Base-by-base conservation (phyloP, 2,329 filamentous ascomycete species). In the Exophiala lecanii-corni region DNA sequence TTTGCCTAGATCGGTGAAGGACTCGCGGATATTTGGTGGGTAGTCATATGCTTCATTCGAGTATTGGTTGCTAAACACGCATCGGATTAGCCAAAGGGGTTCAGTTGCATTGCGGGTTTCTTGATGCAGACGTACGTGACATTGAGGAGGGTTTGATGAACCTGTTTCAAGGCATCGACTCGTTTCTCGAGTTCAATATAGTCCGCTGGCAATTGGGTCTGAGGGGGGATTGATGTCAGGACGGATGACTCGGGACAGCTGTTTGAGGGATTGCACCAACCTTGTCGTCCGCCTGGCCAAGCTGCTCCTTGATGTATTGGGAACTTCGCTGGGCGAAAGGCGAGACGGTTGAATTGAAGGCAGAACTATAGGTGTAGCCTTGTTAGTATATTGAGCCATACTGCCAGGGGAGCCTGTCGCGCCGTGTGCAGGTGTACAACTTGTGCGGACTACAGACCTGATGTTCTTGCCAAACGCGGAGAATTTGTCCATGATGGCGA, bases 101-200 rank as follows among this genome's bases (percentile, higher is more conserved):
- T 43, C 41, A 33, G 34, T 21, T 13, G 23, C n/a, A n/a, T n/a
- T n/a, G n/a, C n/a, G n/a, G n/a, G n/a, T n/a, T n/a, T n/a, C n/a
- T n/a, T n/a, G n/a, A n/a, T n/a, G 39, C 12, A 33, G 36, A 25
- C 40, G 30, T 74, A 94, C 86, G 92, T 98, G 63, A 97, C 92
- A 57, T 88, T 81, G 52, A 98, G 81, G 75, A 98, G 86, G 75
- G 94, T 95, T 72, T 94, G 88, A 69, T 98, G 92, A 47, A 94
- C 92, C 63, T 86, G 82, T 76, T 95, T 97, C 63, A 98, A 75
- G 47, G 92, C 92, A 79, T 98, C 92, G 60, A 97, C 89, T 55
- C 91, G 84, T 79, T 96, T 96, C 79, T 98, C 92, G 50, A 98
- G 84, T 69, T 97, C 89, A 64, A 96, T 86, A 70, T 98, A 98